These are phyloP conservation scores for Auriscalpium vulgare DNA, from an alignment of 768 basidiomycete species.

Conservation along the genomic window DNA sequence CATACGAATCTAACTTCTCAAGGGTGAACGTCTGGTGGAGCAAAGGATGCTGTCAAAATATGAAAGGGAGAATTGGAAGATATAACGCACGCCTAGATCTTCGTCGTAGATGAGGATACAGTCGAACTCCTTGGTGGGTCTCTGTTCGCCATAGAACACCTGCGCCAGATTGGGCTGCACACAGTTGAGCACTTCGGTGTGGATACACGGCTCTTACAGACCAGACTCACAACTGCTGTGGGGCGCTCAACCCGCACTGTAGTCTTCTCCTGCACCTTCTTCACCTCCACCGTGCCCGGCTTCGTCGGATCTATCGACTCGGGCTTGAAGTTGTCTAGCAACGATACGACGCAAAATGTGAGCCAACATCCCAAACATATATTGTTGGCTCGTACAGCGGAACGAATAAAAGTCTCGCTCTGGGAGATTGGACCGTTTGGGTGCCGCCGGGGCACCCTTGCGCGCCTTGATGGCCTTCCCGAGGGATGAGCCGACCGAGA, in stretches of 20 bases:
- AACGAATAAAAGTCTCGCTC: slow-evolving; percentile 72
- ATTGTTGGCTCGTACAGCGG: slow-evolving; percentile 42
- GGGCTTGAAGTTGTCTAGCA: slow-evolving; percentile 69
- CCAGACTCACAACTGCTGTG: slow-evolving; percentile 46
- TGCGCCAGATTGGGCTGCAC: slow-evolving; percentile 43
- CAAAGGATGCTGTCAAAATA: neutral
- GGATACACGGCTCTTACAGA: neutral
- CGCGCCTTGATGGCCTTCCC: slow-evolving; percentile 61
- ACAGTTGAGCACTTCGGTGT: neutral
- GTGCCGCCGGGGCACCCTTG: slow-evolving; percentile 36
- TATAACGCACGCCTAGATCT: slow-evolving; percentile 48
- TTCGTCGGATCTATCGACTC: slow-evolving; percentile 57
- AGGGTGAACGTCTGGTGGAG: slow-evolving; percentile 8
- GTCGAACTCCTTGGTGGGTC: slow-evolving; percentile 56
- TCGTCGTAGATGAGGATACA: slow-evolving; percentile 80
- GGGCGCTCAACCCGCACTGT: slow-evolving; percentile 57
- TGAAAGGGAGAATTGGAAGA: neutral
- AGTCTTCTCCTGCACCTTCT: slow-evolving; percentile 42
- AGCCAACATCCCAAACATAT: neutral
- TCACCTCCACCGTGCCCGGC: slow-evolving; percentile 59
- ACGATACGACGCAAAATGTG: too few species aligned
- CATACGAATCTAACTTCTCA: slow-evolving; percentile 14
- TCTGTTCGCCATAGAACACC: slow-evolving; percentile 51
- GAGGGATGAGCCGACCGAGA: slow-evolving; percentile 57
- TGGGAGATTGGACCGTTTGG: slow-evolving; percentile 40